Percentiles rank a stretch among this genome's conserved stretches.
phyloP scores from a whole-genome alignment of 2,329 filamentous ascomycete species.

The Trichoderma harzianum region DNA sequence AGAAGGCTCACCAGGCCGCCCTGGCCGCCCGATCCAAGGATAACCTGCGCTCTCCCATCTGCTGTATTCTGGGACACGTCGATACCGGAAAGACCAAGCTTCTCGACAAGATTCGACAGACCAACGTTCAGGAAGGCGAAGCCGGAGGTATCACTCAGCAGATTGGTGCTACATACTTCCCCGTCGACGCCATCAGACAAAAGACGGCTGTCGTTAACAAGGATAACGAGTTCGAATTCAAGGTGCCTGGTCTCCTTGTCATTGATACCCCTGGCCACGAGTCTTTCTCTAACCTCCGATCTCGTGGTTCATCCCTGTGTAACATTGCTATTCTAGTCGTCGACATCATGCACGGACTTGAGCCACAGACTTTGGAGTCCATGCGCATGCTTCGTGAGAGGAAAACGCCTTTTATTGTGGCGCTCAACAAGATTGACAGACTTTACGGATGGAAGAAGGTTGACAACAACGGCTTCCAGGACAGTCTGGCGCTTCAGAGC shows the following conservation, averaged over 20 bases:
- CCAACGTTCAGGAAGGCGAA: constrained; percentile 98
- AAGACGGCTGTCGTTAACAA: constrained; percentile 94
- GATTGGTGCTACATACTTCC: constrained; percentile 99
- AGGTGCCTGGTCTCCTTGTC: constrained; percentile 91
- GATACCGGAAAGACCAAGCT: constrained; percentile 99
- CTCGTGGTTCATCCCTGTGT: constrained; percentile 94
- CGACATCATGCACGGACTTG: constrained; percentile 99
- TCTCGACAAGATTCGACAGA: constrained; percentile 96
- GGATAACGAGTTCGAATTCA: constrained; percentile 89
- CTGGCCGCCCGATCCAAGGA: constrained; percentile 88
- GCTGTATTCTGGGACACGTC: constrained; percentile 99
- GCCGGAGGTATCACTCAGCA: constrained; percentile 99
- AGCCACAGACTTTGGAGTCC: constrained; percentile 94
- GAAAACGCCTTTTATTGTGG: constrained; percentile 97
- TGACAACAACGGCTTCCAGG: constrained; percentile 96
- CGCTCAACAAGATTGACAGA: constrained; percentile 99
- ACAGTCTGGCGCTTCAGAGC: constrained; percentile 84
- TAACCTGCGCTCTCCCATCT: constrained; percentile 94
- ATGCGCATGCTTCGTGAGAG: constrained; percentile 90
- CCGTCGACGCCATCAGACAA: constrained; percentile 83
- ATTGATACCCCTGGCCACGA: constrained; percentile 99
- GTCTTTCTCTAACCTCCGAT: constrained; percentile 97
- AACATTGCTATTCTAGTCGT: constrained; percentile 99
- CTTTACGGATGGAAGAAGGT: constrained; percentile 99
- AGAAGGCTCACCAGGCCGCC: constrained; percentile 87